Evolutionary conservation across 345 rosid genomes (phyloP).

Genomic region (Arabidopsis arenosa): DNA sequence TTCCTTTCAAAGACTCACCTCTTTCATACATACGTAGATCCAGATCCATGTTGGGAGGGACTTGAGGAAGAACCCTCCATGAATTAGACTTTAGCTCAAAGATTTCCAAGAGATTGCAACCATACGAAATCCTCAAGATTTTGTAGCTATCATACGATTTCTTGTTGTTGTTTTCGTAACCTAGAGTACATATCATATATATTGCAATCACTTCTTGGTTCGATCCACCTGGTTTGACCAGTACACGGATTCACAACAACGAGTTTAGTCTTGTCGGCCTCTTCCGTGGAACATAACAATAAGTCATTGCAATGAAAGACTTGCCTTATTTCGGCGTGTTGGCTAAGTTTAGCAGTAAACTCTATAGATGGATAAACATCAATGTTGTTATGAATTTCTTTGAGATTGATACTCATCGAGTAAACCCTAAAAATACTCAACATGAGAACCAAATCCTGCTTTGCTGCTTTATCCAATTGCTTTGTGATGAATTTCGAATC

Average conservation of each 20-base stretch:
- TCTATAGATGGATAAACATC: neutral
- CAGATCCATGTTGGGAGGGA: neutral
- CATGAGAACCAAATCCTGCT: too few relatives aligned
- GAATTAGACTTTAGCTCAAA: conserved; percentile 12
- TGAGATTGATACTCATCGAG: too few relatives aligned
- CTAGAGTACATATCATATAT: neutral
- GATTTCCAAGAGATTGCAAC: neutral
- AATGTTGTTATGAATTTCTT: neutral
- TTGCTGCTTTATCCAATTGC: too few relatives aligned
- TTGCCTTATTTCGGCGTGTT: neutral
- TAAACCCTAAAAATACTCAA: too few relatives aligned
- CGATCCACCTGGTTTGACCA: neutral
- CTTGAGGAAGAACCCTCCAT: neutral
- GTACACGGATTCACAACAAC: conserved; percentile 4
- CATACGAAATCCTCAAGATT: neutral
- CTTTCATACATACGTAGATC: too few relatives aligned
- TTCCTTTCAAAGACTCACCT: neutral
- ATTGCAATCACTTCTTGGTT: neutral
- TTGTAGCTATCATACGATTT: conserved; percentile 2
- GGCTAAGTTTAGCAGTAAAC: too few relatives aligned
- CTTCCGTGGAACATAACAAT: neutral
- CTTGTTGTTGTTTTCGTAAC: neutral
- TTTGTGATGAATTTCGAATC: neutral
- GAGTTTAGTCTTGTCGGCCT: neutral
- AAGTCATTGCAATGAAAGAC: neutral